These are phyloP conservation scores for Oryza rufipogon DNA, from an alignment of 176 grass and related monocot genomes.

Conservation along the genomic window DNA sequence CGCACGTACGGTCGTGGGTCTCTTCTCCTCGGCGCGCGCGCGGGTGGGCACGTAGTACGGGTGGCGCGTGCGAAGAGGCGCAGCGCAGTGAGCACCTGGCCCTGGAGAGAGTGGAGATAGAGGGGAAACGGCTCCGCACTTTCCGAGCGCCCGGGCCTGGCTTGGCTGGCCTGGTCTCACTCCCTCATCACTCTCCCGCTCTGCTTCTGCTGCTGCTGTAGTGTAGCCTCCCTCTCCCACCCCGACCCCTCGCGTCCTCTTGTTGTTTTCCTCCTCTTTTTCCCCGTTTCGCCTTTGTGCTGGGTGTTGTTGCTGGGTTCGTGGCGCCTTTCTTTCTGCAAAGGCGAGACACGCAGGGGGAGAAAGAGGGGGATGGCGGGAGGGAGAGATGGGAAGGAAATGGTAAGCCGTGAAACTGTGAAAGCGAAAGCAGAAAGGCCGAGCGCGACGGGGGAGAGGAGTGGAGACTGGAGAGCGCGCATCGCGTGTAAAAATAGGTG, in stretches of 20 bases:
- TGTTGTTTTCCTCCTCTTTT: conserved; percentile 15
- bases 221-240: conserved; percentile 16
- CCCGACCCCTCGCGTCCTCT: conserved; percentile 8
- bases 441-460: background rate
- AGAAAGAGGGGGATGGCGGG: background rate
- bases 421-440: conserved; percentile 64
- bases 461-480: background rate
- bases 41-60: background rate
- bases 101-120: conserved; percentile 50
- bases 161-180: conserved; percentile 24
- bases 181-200: background rate
- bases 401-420: conserved; percentile 61
- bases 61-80: conserved; percentile 3
- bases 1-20: background rate
- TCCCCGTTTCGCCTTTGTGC: conserved; percentile 17
- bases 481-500: conserved; percentile 54
- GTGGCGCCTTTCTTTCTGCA: conserved; percentile 66
- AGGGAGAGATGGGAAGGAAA: background rate
- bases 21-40: conserved; percentile 10
- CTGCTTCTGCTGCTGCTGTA: conserved; percentile 24
- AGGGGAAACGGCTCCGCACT: conserved; percentile 69
- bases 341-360: conserved; percentile 25
- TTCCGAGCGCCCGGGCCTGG: conserved; percentile 58
- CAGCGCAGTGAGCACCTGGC: conserved; percentile 18
- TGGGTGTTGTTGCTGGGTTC: conserved; percentile 31